Base-by-base conservation (phyloP, 2,329 filamentous ascomycete genomes). In the Purpureocillium takamizusanense region DNA sequence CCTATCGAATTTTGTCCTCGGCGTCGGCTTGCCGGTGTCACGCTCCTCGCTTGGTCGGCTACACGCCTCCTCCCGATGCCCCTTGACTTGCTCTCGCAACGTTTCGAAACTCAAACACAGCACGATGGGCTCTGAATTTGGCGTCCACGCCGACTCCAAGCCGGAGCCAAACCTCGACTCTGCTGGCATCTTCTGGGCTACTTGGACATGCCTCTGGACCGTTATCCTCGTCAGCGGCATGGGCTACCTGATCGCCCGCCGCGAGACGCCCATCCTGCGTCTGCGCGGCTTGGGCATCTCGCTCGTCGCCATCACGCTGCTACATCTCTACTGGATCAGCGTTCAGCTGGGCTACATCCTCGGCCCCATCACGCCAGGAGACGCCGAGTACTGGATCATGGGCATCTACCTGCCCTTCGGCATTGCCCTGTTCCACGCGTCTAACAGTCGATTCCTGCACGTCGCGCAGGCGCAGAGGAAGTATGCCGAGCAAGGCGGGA, bases 341-440 rank as follows among this genome's bases (percentile, higher is more conserved):
- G 61, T 60, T 3, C 62, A 66, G 48, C 46, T 60, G 10, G 58
- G 49, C 0, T 65, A 66, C 42, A 45, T 57, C 2, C 38, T 64
- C 16, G 62, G 60, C 0, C 48, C 55, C 1, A 42, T 62, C 2
- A 51, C 58, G 18, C 69, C 75, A 0, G 70, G 69, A 36, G 60
- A 68, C 10, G 61, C 65, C 9, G 72, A 80, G 52, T 83, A 69
- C 51, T 83, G 76, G 72, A 65, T 79, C 51, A 83, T 83, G 78
- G 70, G 73, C 35, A 69, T 75, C 33, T 78, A 74, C 51, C 60
- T 83, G 7, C 79, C 78, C 6, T 68, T 76, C 35, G 78, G 78
- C 25, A 75, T 83, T 37, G 78, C 76, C 13, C 61, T 83, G 2
- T 82, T 82, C 51, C 77, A 82, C 47, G 77, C 74, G 21, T 74